A percentile compares a stretch with the other conserved stretches of the same genome.
phyloP scores from a whole-genome alignment of 495 filamentous ascomycete genomes.

The Penicillium waksmanii region DNA sequence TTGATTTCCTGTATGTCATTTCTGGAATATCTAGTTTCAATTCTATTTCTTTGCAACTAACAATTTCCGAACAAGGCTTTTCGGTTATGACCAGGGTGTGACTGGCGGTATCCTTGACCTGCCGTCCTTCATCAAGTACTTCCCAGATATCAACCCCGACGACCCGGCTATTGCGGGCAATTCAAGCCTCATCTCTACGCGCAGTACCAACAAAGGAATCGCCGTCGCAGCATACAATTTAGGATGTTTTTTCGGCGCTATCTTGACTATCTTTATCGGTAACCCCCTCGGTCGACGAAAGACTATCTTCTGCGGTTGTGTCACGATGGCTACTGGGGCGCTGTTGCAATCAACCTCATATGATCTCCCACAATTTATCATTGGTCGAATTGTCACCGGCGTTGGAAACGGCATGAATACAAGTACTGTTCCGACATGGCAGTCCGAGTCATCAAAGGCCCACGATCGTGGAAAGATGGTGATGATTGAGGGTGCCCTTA shows the following conservation, averaged over 20 bases:
- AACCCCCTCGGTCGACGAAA: slow-evolving; percentile 68
- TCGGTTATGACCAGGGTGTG: slow-evolving; percentile 60
- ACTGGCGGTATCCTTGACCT: slow-evolving; percentile 62
- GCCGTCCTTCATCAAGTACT: slow-evolving; percentile 52
- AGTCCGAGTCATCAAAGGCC: slow-evolving; percentile 72
- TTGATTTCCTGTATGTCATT: slow-evolving; percentile 60
- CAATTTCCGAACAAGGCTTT: slow-evolving; percentile 36
- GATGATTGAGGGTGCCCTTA: slow-evolving; percentile 73
- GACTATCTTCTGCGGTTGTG: slow-evolving; percentile 68
- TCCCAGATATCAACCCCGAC: slow-evolving; percentile 44
- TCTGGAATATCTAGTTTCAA: slow-evolving; percentile 1
- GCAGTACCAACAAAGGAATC: slow-evolving; percentile 48
- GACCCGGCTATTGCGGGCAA: slow-evolving; percentile 15
- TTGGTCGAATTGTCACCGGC: slow-evolving; percentile 68
- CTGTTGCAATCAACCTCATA: slow-evolving; percentile 65
- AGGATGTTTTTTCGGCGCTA: slow-evolving; percentile 75
- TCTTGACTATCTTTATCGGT: slow-evolving; percentile 71
- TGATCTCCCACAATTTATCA: slow-evolving; percentile 63
- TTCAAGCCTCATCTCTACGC: slow-evolving; percentile 20
- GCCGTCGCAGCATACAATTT: slow-evolving; percentile 70
- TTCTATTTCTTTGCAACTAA: background rate
- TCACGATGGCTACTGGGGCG: slow-evolving; percentile 69
- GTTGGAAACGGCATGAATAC: slow-evolving; percentile 67
- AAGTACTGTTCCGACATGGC: slow-evolving; percentile 49
- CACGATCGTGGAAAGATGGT: slow-evolving; percentile 74